Evolutionary conservation across 495 filamentous ascomycete genomes (phyloP).

Genomic region (Annulohypoxylon stygium): DNA sequence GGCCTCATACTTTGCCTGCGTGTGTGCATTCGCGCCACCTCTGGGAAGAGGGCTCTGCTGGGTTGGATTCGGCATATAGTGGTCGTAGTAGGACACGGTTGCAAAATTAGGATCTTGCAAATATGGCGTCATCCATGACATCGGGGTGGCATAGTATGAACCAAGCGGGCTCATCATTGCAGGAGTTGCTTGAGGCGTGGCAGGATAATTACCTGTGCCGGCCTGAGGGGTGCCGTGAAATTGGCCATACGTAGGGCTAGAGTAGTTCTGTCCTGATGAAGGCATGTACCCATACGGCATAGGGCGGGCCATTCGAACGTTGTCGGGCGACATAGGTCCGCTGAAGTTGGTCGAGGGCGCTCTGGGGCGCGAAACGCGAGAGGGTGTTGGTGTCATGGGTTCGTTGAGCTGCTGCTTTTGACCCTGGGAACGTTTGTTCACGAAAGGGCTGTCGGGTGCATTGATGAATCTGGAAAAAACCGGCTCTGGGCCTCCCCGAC

Average conservation of each 20-base stretch:
- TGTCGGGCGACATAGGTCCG: constrained; percentile 7
- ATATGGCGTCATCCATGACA: constrained; percentile 38
- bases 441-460: neutral
- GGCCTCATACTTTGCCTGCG: constrained; percentile 2
- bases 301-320: neutral
- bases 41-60: neutral
- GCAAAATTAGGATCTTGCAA: constrained; percentile 34
- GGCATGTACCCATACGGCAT: constrained; percentile 12
- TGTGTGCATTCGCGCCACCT: neutral
- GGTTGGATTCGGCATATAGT: neutral
- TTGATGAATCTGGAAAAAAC: constrained; percentile 1
- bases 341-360: neutral
- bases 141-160: constrained; percentile 21
- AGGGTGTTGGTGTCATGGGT: constrained; percentile 16
- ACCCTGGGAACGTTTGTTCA: neutral
- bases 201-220: constrained; percentile 9
- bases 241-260: constrained; percentile 7
- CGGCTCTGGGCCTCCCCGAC: neutral
- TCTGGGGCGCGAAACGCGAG: neutral
- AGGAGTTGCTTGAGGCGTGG: constrained; percentile 29
- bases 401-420: constrained; percentile 9
- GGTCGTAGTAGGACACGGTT: constrained; percentile 7
- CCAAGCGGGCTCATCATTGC: constrained; percentile 20
- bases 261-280: constrained; percentile 4
- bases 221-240: neutral